Evolutionary conservation across 257 asterid genomes (phyloP).

Genomic region (Nicotiana paniculata): DNA sequence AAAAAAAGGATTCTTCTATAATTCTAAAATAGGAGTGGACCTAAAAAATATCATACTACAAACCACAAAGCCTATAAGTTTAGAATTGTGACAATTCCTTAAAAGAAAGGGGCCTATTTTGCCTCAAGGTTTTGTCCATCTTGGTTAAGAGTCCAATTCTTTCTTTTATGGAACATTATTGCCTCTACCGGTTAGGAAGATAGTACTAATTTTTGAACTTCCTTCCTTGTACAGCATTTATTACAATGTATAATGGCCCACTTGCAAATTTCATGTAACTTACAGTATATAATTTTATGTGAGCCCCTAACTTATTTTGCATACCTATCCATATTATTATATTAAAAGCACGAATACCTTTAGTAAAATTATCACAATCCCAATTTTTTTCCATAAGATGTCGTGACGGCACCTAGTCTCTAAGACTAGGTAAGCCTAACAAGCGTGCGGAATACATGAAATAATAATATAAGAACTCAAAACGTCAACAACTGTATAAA

Average conservation of each 20-base stretch:
- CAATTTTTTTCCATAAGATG: too few relatives aligned
- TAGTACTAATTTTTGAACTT: neutral
- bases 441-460: too few relatives aligned
- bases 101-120: neutral
- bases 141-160: neutral
- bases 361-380: too few relatives aligned
- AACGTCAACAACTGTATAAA: too few relatives aligned
- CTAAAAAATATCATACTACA: neutral
- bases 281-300: too few relatives aligned
- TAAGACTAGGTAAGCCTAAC: too few relatives aligned
- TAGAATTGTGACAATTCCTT: neutral
- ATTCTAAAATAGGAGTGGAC: too few relatives aligned
- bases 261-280: neutral
- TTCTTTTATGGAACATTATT: slow-evolving; percentile 2
- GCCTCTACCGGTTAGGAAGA: neutral
- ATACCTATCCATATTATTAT: too few relatives aligned
- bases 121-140: neutral
- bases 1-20: neutral
- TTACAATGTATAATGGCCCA: neutral
- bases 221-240: neutral
- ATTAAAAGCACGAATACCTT: too few relatives aligned
- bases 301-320: too few relatives aligned
- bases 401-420: too few relatives aligned
- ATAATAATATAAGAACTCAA: too few relatives aligned
- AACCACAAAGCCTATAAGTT: neutral